These are phyloP conservation scores for Zygosaccharomyces sapae DNA, from an alignment of 1,139 yeast species.

Conservation along the genomic window DNA sequence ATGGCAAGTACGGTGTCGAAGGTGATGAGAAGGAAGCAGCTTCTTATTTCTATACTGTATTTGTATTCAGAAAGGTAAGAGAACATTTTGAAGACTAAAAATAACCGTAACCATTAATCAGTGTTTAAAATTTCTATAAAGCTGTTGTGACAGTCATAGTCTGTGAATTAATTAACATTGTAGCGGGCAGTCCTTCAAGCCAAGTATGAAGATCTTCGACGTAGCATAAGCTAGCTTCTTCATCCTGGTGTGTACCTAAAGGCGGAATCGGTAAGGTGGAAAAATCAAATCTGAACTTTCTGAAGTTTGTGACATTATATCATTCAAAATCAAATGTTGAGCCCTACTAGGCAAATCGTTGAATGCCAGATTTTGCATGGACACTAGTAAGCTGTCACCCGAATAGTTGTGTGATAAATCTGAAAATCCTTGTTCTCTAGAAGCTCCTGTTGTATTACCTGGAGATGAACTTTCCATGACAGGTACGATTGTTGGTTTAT, in stretches of 20 bases:
- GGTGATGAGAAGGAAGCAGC: conserved; percentile 91
- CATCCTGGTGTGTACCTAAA: conserved; percentile 70
- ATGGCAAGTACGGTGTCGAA: conserved; percentile 81
- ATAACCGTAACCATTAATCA: neutral
- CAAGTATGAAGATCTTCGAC: conserved; percentile 73
- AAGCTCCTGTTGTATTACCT: conserved; percentile 11
- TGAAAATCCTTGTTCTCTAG: conserved; percentile 22
- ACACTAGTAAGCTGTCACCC: conserved; percentile 30
- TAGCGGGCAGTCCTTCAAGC: conserved; percentile 79
- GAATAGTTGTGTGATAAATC: conserved; percentile 32
- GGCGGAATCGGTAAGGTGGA: conserved; percentile 88
- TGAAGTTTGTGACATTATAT: conserved; percentile 67
- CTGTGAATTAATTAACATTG: conserved; percentile 77
- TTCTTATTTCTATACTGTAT: conserved; percentile 42
- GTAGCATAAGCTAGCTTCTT: conserved; percentile 67
- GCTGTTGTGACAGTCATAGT: conserved; percentile 95
- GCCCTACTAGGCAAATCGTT: conserved; percentile 87
- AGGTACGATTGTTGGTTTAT: conserved; percentile 54
- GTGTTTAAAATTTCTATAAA: conserved; percentile 38
- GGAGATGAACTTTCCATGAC: conserved; percentile 37
- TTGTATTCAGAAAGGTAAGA: conserved; percentile 36
- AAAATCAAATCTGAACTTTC: conserved; percentile 60
- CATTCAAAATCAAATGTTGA: conserved; percentile 84
- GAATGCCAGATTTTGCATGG: conserved; percentile 51
- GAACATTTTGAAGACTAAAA: conserved; percentile 21